Conservation (phyloP, 2,329 filamentous ascomycete species). For the Calonectria leucothoes region DNA sequence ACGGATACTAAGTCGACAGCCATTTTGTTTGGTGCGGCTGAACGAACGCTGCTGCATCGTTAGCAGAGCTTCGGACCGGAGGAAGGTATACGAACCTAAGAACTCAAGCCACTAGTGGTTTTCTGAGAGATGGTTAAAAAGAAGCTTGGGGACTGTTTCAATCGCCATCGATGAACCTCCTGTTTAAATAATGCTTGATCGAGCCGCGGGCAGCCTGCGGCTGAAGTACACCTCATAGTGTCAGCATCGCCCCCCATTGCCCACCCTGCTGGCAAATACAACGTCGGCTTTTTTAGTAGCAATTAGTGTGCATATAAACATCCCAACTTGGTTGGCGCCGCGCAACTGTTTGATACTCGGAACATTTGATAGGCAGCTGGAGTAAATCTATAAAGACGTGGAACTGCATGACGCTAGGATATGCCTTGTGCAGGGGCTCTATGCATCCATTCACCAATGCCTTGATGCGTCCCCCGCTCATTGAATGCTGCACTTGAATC, state of each 20-base stretch:
- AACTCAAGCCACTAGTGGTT: too few species aligned
- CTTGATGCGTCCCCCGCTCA: not conserved
- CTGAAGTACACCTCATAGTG: not conserved
- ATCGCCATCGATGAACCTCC: not conserved
- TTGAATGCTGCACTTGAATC: not conserved
- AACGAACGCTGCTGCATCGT: not conserved
- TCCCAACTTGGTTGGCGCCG: not conserved
- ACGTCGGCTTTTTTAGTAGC: not conserved
- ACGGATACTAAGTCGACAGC: not conserved
- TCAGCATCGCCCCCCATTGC: not conserved
- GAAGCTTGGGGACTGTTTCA: not conserved
- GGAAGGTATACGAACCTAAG: not conserved
- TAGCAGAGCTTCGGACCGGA: not conserved
- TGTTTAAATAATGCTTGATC: not conserved
- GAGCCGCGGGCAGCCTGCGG: not conserved
- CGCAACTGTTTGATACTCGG: not conserved
- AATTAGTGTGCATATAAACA: not conserved
- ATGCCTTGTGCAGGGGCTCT: not conserved
- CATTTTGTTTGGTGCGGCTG: not conserved
- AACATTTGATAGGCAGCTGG: not conserved
- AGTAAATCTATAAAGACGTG: not conserved
- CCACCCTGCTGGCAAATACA: not conserved
- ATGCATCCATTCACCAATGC: not conserved
- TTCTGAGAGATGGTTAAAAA: not conserved
- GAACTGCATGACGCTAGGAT: not conserved